Conservation (phyloP, 2,329 filamentous ascomycete species). For the Penicillium sclerotiorum region DNA sequence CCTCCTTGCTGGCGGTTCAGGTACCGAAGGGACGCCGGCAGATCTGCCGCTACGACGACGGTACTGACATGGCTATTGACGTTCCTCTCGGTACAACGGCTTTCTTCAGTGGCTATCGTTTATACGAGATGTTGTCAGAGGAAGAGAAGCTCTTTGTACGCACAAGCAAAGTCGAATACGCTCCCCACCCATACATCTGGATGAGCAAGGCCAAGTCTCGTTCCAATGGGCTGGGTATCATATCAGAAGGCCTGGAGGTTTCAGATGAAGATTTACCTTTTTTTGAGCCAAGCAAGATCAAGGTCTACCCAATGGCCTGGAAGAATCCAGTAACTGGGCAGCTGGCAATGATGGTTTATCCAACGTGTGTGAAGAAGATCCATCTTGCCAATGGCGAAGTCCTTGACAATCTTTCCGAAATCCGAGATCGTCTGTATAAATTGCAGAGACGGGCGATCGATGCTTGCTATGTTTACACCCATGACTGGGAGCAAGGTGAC, state of each 20-base stretch:
- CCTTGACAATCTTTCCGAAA: slow-evolving; percentile 67
- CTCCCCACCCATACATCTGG: slow-evolving; percentile 77
- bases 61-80: slow-evolving; percentile 63
- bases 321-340: slow-evolving; percentile 71
- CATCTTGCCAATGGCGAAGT: slow-evolving; percentile 68
- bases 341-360: slow-evolving; percentile 71
- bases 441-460: slow-evolving; percentile 73
- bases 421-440: slow-evolving; percentile 68
- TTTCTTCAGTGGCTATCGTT: slow-evolving; percentile 71
- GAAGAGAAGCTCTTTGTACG: slow-evolving; percentile 69
- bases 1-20: slow-evolving; percentile 70
- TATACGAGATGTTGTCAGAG: slow-evolving; percentile 68
- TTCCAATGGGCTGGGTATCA: slow-evolving; percentile 69
- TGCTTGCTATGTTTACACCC: slow-evolving; percentile 68
- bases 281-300: slow-evolving; percentile 67
- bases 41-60: slow-evolving; percentile 75
- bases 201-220: slow-evolving; percentile 70
- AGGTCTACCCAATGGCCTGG: slow-evolving; percentile 76
- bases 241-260: slow-evolving; percentile 68
- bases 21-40: slow-evolving; percentile 69
- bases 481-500: slow-evolving; percentile 78
- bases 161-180: slow-evolving; percentile 71
- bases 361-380: slow-evolving; percentile 69
- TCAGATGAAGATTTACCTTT: slow-evolving; percentile 62
- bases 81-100: slow-evolving; percentile 77